Evolutionary conservation across 1,284 basidiomycete genomes (phyloP).

Genomic region (Rhodotorula sp.): DNA sequence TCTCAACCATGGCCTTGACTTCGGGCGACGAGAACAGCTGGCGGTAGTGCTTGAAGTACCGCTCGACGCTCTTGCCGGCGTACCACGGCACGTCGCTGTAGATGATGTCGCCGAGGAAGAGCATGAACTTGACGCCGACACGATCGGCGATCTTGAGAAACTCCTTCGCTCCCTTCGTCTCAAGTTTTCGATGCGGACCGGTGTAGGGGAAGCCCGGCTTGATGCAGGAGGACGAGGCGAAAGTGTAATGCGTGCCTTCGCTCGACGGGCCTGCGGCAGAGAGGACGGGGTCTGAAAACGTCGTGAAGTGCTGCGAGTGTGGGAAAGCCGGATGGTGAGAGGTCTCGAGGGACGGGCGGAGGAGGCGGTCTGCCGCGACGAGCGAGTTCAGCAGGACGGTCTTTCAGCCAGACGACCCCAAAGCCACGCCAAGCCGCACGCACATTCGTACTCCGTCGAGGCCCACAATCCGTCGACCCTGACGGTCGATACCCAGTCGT

Average conservation of each 20-base stretch:
- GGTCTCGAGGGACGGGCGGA: conserved; percentile 51
- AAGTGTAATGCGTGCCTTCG: conserved; percentile 58
- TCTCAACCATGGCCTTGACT: conserved; percentile 49
- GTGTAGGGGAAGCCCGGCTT: conserved; percentile 49
- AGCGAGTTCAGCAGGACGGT: conserved; percentile 3
- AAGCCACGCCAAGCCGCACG: conserved; percentile 41
- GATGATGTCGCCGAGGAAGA: conserved; percentile 69
- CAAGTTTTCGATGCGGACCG: conserved; percentile 44
- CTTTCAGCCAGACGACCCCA: background rate
- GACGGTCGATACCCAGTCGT: conserved; percentile 67
- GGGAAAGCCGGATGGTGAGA: conserved; percentile 59
- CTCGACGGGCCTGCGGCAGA: conserved; percentile 43
- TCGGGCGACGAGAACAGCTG: conserved; percentile 64
- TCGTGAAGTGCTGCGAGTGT: conserved; percentile 58
- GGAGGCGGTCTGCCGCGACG: conserved; percentile 57
- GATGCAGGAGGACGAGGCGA: conserved; percentile 63
- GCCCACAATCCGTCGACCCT: conserved; percentile 65
- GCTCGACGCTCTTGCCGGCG: conserved; percentile 52
- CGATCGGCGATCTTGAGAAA: conserved; percentile 38
- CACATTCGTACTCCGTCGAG: conserved; percentile 70
- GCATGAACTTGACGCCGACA: conserved; percentile 54
- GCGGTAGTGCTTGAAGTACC: conserved; percentile 64
- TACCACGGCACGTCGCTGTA: conserved; percentile 68
- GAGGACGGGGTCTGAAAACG: conserved; percentile 66
- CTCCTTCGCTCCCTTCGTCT: conserved; percentile 41